Percentiles rank a stretch among this genome's conserved stretches.
Conservation (phyloP, 352 stramenopile species). For the Phytophthora constricta region DNA sequence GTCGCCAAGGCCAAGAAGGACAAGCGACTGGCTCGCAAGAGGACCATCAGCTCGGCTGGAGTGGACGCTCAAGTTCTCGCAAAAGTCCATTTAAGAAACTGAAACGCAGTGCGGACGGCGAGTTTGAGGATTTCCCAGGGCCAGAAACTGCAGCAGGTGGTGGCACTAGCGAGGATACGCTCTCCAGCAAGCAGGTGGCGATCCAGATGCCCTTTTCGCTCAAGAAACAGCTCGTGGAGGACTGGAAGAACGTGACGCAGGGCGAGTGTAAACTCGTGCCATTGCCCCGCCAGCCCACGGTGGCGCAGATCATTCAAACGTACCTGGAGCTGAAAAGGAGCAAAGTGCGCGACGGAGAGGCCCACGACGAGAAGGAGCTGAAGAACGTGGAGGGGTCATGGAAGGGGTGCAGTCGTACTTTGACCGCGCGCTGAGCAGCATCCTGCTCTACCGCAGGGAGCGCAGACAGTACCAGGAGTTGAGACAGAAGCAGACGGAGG, state of each 20-base stretch:
- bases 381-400: conserved; percentile 88
- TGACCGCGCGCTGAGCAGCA: conserved; percentile 88
- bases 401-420: conserved; percentile 91
- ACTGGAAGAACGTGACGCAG: conserved; percentile 91
- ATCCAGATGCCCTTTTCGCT: conserved; percentile 91
- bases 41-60: conserved; percentile 70
- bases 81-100: conserved; percentile 83
- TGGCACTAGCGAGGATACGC: too few relatives aligned
- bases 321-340: conserved; percentile 81
- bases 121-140: conserved; percentile 66
- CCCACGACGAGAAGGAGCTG: conserved; percentile 73
- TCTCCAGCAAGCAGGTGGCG: conserved; percentile 52
- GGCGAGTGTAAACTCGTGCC: conserved; percentile 80
- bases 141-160: conserved; percentile 8
- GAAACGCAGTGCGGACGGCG: conserved; percentile 67
- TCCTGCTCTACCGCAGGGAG: conserved; percentile 92
- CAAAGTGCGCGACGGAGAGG: conserved; percentile 63
- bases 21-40: conserved; percentile 56
- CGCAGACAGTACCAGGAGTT: conserved; percentile 89
- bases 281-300: conserved; percentile 78
- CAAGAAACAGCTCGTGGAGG: conserved; percentile 92
- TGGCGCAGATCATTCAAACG: conserved; percentile 77
- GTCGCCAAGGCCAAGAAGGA: conserved; percentile 68
- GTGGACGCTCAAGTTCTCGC: conserved; percentile 54
- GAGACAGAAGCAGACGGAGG: conserved; percentile 53